Conservation (phyloP, 148 eudicot species). For the Dysphania ambrosioides region DNA sequence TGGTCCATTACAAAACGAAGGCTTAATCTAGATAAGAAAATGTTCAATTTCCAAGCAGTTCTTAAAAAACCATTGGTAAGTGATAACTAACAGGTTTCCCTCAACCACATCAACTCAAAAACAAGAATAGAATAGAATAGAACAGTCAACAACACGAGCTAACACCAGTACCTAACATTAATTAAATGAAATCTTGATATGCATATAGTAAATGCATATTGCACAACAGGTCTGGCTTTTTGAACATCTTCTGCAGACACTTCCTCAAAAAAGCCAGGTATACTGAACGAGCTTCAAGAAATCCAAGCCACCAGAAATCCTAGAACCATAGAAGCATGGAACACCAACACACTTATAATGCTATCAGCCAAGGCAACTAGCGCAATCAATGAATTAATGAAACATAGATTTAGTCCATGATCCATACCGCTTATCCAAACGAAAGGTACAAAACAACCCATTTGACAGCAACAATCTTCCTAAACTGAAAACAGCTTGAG, state of each 20-base stretch:
- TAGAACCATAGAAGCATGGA: slow-evolving; percentile 23
- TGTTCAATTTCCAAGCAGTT: not conserved
- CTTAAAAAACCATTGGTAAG: no score
- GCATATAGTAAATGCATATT: slow-evolving; percentile 9
- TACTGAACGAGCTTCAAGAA: slow-evolving; percentile 27
- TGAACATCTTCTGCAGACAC: slow-evolving; percentile 21
- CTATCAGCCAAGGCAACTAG: slow-evolving; percentile 1
- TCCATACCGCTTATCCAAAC: slow-evolving; percentile 23
- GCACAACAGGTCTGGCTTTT: slow-evolving; percentile 10
- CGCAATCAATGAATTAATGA: slow-evolving; percentile 20
- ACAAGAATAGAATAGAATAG: not conserved
- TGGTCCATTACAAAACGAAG: not conserved
- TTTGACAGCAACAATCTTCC: slow-evolving; percentile 22
- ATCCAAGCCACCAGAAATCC: slow-evolving; percentile 34
- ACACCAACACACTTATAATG: slow-evolving; percentile 6
- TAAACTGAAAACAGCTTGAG: slow-evolving; percentile 29
- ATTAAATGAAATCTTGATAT: not conserved
- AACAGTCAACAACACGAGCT: not conserved
- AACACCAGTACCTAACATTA: not conserved
- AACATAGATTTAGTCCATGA: slow-evolving; percentile 5
- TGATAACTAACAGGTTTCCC: no score
- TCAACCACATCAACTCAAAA: not conserved
- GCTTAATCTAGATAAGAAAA: not conserved
- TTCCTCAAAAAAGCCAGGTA: slow-evolving; percentile 13
- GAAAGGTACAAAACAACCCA: slow-evolving; percentile 24